Conservation (phyloP, 495 filamentous ascomycete species). For the Friedmanniomyces endolithicus region DNA sequence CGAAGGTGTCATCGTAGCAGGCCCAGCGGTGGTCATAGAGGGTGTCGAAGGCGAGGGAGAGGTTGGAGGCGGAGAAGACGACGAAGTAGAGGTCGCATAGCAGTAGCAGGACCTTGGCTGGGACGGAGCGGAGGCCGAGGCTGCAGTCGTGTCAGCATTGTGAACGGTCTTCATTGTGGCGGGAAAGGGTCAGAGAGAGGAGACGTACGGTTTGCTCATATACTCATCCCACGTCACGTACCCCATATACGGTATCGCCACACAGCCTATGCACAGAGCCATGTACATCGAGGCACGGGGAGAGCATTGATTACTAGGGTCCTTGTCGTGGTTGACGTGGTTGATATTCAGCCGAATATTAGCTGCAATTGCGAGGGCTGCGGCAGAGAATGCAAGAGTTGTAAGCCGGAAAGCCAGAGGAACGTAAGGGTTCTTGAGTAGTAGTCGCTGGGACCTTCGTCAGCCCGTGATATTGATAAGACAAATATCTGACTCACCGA, state of each 20-base stretch:
- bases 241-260: conserved; percentile 76
- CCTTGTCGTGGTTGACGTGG: conserved; percentile 16
- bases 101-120: conserved; percentile 73
- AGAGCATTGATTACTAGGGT: conserved; percentile 32
- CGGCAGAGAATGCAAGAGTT: conserved; percentile 67
- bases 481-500: conserved; percentile 11
- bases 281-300: conserved; percentile 70
- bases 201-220: conserved; percentile 58
- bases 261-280: conserved; percentile 77
- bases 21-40: conserved; percentile 58
- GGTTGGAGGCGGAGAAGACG: conserved; percentile 85
- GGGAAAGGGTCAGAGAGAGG: background rate
- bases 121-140: conserved; percentile 67
- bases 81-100: conserved; percentile 92
- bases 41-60: conserved; percentile 77
- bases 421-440: conserved; percentile 56
- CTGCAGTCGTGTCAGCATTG: background rate
- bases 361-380: conserved; percentile 68
- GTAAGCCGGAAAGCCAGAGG: conserved; percentile 72
- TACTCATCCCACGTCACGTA: conserved; percentile 98
- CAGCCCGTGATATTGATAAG: background rate
- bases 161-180: background rate
- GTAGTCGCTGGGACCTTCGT: conserved; percentile 5
- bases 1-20: conserved; percentile 36
- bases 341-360: conserved; percentile 45